Conservation (phyloP, 2,329 filamentous ascomycete genomes). For the Cercospora citrullina region DNA sequence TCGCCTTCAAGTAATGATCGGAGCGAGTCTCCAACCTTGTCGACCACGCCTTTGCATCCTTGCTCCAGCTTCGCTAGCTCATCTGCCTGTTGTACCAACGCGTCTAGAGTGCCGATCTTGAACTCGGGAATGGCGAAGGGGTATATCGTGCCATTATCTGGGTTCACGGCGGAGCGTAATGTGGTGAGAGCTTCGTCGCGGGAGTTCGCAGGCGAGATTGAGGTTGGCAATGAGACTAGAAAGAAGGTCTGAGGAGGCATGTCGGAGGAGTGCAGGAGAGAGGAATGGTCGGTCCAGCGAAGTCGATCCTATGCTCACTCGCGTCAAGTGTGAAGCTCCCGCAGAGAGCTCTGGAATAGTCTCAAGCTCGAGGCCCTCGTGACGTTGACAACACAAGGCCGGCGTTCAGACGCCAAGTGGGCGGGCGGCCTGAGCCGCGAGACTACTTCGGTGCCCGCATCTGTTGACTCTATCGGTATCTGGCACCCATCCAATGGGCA, state of each 20-base stretch:
- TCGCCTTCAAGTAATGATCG: slow-evolving; percentile 79
- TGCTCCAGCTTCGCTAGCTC: slow-evolving; percentile 85
- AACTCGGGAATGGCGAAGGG: slow-evolving; percentile 87
- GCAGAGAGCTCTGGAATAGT: neutral
- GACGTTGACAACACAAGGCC: neutral
- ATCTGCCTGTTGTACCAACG: slow-evolving; percentile 92
- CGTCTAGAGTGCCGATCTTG: slow-evolving; percentile 96
- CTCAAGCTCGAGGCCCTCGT: neutral
- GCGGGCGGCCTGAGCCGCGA: neutral
- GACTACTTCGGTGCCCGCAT: neutral
- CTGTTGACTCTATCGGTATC: slow-evolving; percentile 4
- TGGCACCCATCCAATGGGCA: neutral
- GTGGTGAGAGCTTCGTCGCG: slow-evolving; percentile 77
- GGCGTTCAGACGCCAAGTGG: neutral
- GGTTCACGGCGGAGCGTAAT: slow-evolving; percentile 68
- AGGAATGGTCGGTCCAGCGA: slow-evolving; percentile 4
- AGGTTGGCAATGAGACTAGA: slow-evolving; percentile 84
- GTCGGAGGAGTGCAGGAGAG: slow-evolving; percentile 8
- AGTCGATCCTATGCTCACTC: slow-evolving; percentile 2
- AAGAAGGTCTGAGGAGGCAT: slow-evolving; percentile 65
- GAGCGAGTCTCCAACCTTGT: slow-evolving; percentile 85
- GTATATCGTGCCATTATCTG: slow-evolving; percentile 72
- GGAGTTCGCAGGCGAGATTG: slow-evolving; percentile 78
- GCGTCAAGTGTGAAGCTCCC: slow-evolving; percentile 2
- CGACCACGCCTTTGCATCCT: slow-evolving; percentile 76